Conservation (phyloP, 1,284 basidiomycete species). For the Kwoniella shivajii region DNA sequence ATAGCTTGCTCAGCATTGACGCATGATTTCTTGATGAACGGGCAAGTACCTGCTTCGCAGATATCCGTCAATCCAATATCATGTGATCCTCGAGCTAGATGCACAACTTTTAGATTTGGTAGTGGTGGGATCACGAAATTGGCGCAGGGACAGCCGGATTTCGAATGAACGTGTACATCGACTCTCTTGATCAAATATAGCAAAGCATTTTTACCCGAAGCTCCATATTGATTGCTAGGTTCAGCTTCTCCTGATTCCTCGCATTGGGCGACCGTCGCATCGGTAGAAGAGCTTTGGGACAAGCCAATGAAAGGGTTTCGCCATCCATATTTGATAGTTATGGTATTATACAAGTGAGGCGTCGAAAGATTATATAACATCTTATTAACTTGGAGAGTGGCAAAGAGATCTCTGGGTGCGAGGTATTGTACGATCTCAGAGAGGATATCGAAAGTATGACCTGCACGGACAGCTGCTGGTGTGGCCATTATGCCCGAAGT, state of each 20-base stretch:
- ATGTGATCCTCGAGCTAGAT: slow-evolving; percentile 6
- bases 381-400: slow-evolving; percentile 5
- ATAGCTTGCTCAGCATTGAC: not conserved
- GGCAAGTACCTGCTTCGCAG: slow-evolving; percentile 3
- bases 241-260: too few species aligned
- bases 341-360: slow-evolving; percentile 1
- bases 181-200: not conserved
- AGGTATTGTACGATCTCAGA: not conserved
- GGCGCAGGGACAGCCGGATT: slow-evolving; percentile 9
- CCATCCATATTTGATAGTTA: not conserved
- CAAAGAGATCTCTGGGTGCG: not conserved
- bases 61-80: slow-evolving; percentile 1
- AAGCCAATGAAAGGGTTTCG: not conserved
- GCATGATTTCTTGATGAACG: slow-evolving; percentile 12
- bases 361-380: slow-evolving; percentile 6
- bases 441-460: slow-evolving; percentile 7
- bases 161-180: not conserved
- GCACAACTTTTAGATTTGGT: slow-evolving; percentile 8
- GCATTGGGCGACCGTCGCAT: not conserved
- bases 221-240: too few species aligned
- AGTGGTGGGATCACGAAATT: slow-evolving; percentile 15
- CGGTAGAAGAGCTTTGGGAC: not conserved
- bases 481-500: too few species aligned
- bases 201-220: not conserved
- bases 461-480: not conserved